Conservation (phyloP, 345 rosid species). For the Sisymbrium altissimum region DNA sequence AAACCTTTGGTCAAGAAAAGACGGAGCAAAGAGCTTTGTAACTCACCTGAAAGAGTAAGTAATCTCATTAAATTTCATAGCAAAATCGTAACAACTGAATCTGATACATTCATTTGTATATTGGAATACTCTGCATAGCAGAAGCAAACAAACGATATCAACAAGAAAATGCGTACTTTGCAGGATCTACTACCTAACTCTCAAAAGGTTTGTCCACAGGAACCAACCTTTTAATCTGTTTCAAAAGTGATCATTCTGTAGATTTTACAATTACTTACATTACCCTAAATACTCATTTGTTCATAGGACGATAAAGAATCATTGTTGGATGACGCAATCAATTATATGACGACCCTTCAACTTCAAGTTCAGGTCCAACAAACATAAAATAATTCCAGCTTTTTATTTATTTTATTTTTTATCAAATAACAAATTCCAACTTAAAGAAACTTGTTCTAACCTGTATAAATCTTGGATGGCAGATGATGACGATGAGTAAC, state of each 20-base stretch:
- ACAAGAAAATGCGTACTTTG: slow-evolving; percentile 65
- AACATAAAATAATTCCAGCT: not conserved
- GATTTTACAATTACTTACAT: not conserved
- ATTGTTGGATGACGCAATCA: slow-evolving; percentile 64
- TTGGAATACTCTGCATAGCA: slow-evolving; percentile 9
- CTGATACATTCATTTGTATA: slow-evolving; percentile 3
- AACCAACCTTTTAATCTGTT: not conserved
- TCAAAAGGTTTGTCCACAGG: slow-evolving; percentile 42
- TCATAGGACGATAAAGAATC: slow-evolving; percentile 56
- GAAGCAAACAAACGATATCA: slow-evolving; percentile 58
- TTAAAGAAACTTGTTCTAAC: not conserved
- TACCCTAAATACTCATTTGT: not conserved
- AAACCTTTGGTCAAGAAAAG: slow-evolving; percentile 15
- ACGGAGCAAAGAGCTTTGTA: not conserved
- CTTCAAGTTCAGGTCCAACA: slow-evolving; percentile 63
- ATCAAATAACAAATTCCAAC: not conserved
- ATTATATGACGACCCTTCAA: slow-evolving; percentile 61
- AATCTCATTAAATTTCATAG: not conserved
- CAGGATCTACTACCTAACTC: slow-evolving; percentile 68
- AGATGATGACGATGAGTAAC: slow-evolving; percentile 49
- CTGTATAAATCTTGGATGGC: slow-evolving; percentile 3
- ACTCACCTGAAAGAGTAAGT: slow-evolving; percentile 19
- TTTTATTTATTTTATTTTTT: too few species aligned
- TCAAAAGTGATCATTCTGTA: not conserved
- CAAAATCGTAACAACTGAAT: not conserved